phyloP scores from a whole-genome alignment of 139 green algal species.

The Chlorella sp. region DNA sequence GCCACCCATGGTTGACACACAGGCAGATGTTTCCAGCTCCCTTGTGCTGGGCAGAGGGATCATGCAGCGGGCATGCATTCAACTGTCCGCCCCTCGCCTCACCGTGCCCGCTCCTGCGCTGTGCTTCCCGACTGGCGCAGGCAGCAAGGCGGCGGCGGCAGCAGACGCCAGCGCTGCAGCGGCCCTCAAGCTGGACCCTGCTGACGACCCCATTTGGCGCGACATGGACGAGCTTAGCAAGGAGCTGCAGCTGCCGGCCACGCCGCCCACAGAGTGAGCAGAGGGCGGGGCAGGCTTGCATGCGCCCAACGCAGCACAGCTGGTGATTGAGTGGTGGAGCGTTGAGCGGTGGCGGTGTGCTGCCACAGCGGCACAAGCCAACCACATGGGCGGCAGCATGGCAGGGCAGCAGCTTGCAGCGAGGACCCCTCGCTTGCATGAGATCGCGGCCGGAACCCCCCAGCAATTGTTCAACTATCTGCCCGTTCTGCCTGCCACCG shows the following conservation, averaged over 20 bases:
- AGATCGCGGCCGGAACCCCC: no score
- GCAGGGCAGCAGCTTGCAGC: no score
- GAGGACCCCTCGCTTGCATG: no score
- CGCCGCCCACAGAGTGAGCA: background rate
- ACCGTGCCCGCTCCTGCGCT: background rate
- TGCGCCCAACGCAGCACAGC: no score
- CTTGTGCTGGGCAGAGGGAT: background rate
- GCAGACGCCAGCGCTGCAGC: background rate
- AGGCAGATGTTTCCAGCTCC: background rate
- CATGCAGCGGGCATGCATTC: background rate
- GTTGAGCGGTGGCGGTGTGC: background rate
- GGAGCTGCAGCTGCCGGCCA: conserved; percentile 6
- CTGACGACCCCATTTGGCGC: conserved; percentile 36
- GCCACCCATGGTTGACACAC: background rate
- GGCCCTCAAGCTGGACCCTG: conserved; percentile 31
- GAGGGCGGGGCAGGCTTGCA: background rate
- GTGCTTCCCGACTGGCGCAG: background rate
- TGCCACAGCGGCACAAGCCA: background rate
- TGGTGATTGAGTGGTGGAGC: background rate
- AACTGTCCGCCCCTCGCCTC: background rate
- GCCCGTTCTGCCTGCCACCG: background rate
- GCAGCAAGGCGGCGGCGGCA: background rate
- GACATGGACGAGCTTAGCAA: conserved; percentile 28
- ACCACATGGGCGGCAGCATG: no score
- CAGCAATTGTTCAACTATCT: no score